These are phyloP conservation scores for Plasmopara viticola DNA, from an alignment of 352 stramenopile genomes.

Conservation along the genomic window DNA sequence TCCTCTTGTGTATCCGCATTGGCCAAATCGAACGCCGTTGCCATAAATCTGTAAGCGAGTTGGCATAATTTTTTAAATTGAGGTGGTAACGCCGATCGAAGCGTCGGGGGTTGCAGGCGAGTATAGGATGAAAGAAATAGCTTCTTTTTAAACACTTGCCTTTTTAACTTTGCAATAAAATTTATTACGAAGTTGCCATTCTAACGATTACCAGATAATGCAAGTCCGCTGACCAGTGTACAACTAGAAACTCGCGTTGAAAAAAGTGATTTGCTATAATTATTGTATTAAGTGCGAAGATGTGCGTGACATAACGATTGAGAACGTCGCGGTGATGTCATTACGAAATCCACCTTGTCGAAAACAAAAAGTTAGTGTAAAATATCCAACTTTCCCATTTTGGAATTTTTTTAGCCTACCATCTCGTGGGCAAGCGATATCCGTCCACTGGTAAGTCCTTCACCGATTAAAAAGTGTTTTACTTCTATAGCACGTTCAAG, in stretches of 20 bases:
- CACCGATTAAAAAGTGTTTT: slow-evolving; percentile 37
- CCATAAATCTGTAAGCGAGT: too few relatives aligned
- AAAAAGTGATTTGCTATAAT: neutral
- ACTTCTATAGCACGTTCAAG: slow-evolving; percentile 47
- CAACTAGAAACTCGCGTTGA: neutral
- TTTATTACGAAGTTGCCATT: too few relatives aligned
- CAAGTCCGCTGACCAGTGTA: too few relatives aligned
- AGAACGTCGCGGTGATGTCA: slow-evolving; percentile 40
- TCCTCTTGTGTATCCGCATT: too few relatives aligned
- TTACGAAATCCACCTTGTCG: slow-evolving; percentile 63
- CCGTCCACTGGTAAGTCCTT: slow-evolving; percentile 29
- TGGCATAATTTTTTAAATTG: too few relatives aligned
- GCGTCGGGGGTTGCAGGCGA: too few relatives aligned
- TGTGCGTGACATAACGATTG: slow-evolving; percentile 61
- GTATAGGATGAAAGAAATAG: too few relatives aligned
- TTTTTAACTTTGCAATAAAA: too few relatives aligned
- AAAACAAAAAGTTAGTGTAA: neutral
- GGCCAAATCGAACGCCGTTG: too few relatives aligned
- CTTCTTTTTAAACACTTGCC: too few relatives aligned
- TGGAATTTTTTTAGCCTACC: slow-evolving; percentile 15
- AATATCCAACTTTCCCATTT: neutral
- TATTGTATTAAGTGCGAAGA: slow-evolving; percentile 5
- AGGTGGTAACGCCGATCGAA: too few relatives aligned
- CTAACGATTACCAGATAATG: too few relatives aligned
- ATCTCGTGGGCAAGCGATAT: slow-evolving; percentile 55